Conservation (phyloP, 1,284 basidiomycete genomes). For the Pholiota adiposa region DNA sequence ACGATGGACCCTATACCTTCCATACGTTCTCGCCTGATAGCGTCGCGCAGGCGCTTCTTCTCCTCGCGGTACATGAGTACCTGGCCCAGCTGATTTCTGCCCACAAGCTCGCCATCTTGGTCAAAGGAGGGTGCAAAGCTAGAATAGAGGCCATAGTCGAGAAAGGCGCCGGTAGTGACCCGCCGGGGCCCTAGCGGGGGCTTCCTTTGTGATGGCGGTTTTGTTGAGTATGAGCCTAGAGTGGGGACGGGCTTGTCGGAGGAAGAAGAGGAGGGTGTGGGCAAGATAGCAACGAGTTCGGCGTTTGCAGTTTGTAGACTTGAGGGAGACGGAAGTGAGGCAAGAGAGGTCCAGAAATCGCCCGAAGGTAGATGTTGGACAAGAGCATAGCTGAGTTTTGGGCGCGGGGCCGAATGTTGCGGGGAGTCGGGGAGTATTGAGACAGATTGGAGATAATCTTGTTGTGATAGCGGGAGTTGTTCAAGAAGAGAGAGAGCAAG, state of each 20-base stretch:
- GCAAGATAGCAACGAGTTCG: conserved; percentile 73
- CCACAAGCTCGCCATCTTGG: conserved; percentile 70
- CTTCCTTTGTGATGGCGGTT: conserved; percentile 41
- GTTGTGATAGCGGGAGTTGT: conserved; percentile 54
- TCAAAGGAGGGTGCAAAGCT: conserved; percentile 81
- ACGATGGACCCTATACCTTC: conserved; percentile 29
- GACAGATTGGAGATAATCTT: conserved; percentile 48
- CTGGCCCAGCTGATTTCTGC: conserved; percentile 61
- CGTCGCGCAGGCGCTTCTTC: conserved; percentile 35
- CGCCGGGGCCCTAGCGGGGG: conserved; percentile 51
- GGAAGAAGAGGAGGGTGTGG: conserved; percentile 51
- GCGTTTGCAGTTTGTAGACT: conserved; percentile 67
- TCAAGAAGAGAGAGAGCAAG: conserved; percentile 72
- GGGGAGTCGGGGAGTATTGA: conserved; percentile 43
- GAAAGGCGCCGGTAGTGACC: conserved; percentile 64
- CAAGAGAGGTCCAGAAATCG: conserved; percentile 76
- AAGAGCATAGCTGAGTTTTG: conserved; percentile 58
- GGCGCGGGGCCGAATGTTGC: conserved; percentile 21
- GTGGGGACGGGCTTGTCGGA: conserved; percentile 37
- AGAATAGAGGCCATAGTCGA: conserved; percentile 76
- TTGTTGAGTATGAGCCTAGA: conserved; percentile 48
- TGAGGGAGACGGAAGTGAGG: conserved; percentile 40
- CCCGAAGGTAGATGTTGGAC: conserved; percentile 75
- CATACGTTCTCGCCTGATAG: conserved; percentile 25
- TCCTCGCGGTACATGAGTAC: conserved; percentile 51